A percentile compares a stretch with the other conserved stretches of the same genome.
These are phyloP conservation scores for Metschnikowia koreensis DNA, from an alignment of 805 yeast species.

Conservation along the genomic window DNA sequence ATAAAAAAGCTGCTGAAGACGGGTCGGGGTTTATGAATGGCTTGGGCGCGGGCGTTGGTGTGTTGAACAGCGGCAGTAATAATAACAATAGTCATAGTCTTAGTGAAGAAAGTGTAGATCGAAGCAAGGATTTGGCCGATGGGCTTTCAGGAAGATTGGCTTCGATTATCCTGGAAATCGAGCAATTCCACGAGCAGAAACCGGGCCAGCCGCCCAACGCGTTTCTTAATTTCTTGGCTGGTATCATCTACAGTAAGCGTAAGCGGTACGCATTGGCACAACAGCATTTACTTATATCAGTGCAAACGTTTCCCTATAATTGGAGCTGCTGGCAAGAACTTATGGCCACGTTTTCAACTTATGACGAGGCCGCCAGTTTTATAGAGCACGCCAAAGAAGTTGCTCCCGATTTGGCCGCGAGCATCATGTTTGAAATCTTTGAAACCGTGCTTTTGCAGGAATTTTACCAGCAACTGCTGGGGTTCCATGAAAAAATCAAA, in stretches of 20 bases:
- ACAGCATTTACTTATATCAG: constrained; percentile 55
- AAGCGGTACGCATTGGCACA: constrained; percentile 63
- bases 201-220: constrained; percentile 42
- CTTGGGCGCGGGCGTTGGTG: background rate
- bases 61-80: background rate
- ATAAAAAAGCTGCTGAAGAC: constrained; percentile 68
- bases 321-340: constrained; percentile 95
- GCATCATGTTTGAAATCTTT: constrained; percentile 51
- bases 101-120: constrained; percentile 4
- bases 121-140: constrained; percentile 14
- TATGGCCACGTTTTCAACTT: constrained; percentile 54
- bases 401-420: constrained; percentile 29
- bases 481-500: constrained; percentile 49
- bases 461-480: constrained; percentile 65
- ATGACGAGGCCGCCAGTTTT: constrained; percentile 55
- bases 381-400: constrained; percentile 38
- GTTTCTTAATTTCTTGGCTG: constrained; percentile 69
- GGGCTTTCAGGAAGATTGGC: constrained; percentile 32
- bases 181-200: constrained; percentile 22
- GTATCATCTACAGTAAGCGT: constrained; percentile 62
- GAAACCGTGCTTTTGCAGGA: constrained; percentile 71
- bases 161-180: constrained; percentile 40
- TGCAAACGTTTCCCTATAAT: constrained; percentile 72
- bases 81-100: background rate
- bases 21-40: constrained; percentile 61